phyloP scores from a whole-genome alignment of 768 basidiomycete species.

The Suillus americanus region DNA sequence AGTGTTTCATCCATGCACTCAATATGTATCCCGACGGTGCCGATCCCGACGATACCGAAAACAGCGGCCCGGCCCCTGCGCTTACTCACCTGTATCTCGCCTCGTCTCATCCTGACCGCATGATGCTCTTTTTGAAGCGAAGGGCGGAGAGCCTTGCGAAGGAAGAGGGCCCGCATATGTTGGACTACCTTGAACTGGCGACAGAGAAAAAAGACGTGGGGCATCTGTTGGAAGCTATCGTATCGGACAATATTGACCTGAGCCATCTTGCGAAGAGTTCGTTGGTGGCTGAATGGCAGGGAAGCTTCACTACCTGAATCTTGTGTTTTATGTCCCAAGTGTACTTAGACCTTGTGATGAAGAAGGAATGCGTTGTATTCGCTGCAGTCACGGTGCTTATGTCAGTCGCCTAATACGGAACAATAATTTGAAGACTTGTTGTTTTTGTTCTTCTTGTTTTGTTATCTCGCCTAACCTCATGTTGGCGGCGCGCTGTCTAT shows the following conservation, averaged over 20 bases:
- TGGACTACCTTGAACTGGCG: neutral
- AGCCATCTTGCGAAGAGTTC: neutral
- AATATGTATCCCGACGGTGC: neutral
- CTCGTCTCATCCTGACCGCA: neutral
- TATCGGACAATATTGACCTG: neutral
- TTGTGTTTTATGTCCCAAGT: neutral
- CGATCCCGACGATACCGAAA: neutral
- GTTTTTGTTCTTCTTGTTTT: neutral
- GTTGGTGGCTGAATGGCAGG: neutral
- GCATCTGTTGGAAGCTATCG: neutral
- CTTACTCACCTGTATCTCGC: neutral
- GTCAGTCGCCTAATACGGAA: slow-evolving; percentile 17
- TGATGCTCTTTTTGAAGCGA: neutral
- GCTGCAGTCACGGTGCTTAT: no score
- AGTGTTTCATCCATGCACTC: slow-evolving; percentile 3
- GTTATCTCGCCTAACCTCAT: neutral
- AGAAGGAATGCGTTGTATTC: slow-evolving; percentile 10
- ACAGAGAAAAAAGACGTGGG: neutral
- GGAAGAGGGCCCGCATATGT: neutral
- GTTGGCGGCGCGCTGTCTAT: neutral
- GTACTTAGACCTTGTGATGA: neutral
- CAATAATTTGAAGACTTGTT: slow-evolving; percentile 3
- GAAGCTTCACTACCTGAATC: neutral
- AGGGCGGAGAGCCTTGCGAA: neutral
- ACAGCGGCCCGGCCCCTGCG: neutral